These are phyloP conservation scores for Penicillium paxilli DNA, from an alignment of 495 filamentous ascomycete genomes.

Conservation along the genomic window DNA sequence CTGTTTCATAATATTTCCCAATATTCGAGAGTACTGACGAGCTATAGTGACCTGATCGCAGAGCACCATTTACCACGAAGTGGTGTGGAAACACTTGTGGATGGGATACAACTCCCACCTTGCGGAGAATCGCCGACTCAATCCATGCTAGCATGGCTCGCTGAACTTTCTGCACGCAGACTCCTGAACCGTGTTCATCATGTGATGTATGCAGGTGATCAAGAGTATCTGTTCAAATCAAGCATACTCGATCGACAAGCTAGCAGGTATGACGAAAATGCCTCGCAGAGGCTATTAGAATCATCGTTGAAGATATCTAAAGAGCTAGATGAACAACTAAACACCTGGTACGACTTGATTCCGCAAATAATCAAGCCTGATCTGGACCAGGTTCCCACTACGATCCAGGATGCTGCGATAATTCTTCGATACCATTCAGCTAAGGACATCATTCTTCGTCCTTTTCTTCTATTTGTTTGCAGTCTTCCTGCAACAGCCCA, in stretches of 20 bases:
- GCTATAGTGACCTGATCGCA: constrained; percentile 4
- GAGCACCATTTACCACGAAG: constrained; percentile 10
- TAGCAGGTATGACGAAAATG: too few relatives aligned
- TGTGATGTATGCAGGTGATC: constrained; percentile 3
- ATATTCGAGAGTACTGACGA: too few relatives aligned
- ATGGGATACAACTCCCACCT: not conserved
- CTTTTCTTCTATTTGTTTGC: constrained; percentile 3
- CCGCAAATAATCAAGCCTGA: constrained; percentile 6
- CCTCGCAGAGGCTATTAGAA: too few relatives aligned
- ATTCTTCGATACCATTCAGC: constrained; percentile 5
- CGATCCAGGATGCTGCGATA: not conserved
- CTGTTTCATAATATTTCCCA: too few relatives aligned
- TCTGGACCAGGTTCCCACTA: not conserved
- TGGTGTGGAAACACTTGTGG: constrained; percentile 6
- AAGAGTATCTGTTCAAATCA: too few relatives aligned
- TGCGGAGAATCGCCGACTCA: too few relatives aligned
- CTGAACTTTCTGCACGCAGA: constrained; percentile 4
- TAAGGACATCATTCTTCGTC: constrained; percentile 8
- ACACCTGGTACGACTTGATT: constrained; percentile 1
- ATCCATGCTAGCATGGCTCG: not conserved
- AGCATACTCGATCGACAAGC: too few relatives aligned
- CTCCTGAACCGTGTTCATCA: constrained; percentile 6
- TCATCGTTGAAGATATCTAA: not conserved
- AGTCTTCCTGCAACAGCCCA: too few relatives aligned
- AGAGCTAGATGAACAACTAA: constrained; percentile 4